Percentiles rank a stretch among this genome's conserved stretches.
Conservation (phyloP, 164 flowering plant genomes). For the Kingdonia uniflora region DNA sequence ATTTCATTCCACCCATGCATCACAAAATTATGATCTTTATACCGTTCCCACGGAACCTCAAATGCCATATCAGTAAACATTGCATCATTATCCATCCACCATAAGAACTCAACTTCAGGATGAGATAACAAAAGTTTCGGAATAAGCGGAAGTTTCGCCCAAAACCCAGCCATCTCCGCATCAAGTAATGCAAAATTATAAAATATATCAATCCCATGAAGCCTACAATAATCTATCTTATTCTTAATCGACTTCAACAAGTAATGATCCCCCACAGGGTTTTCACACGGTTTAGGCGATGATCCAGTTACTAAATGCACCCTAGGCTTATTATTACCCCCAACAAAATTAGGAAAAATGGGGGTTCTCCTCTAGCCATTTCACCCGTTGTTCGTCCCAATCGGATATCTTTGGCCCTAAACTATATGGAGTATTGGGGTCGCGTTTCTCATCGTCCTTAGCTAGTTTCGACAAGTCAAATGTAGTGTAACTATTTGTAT, state of each 20-base stretch:
- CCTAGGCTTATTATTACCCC: conserved; percentile 46
- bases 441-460: conserved; percentile 40
- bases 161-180: conserved; percentile 77
- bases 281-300: conserved; percentile 72
- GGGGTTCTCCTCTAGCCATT: conserved; percentile 47
- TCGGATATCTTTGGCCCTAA: conserved; percentile 63
- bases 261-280: conserved; percentile 75
- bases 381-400: conserved; percentile 57
- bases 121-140: conserved; percentile 57
- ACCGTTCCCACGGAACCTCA: conserved; percentile 73
- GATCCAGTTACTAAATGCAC: conserved; percentile 70
- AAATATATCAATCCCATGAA: conserved; percentile 65
- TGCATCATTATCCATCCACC: conserved; percentile 91
- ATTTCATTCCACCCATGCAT: conserved; percentile 80
- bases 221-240: conserved; percentile 68
- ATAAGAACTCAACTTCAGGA: conserved; percentile 66
- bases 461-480: conserved; percentile 34
- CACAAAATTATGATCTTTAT: conserved; percentile 51
- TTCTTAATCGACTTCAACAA: conserved; percentile 65
- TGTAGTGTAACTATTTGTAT: conserved; percentile 20
- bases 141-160: conserved; percentile 70
- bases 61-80: conserved; percentile 86
- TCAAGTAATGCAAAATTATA: conserved; percentile 64
- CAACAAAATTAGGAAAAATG: conserved; percentile 42
- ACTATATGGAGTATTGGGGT: conserved; percentile 41